Conservation (phyloP, 768 basidiomycete genomes). For the Leccinum incarnatum region DNA sequence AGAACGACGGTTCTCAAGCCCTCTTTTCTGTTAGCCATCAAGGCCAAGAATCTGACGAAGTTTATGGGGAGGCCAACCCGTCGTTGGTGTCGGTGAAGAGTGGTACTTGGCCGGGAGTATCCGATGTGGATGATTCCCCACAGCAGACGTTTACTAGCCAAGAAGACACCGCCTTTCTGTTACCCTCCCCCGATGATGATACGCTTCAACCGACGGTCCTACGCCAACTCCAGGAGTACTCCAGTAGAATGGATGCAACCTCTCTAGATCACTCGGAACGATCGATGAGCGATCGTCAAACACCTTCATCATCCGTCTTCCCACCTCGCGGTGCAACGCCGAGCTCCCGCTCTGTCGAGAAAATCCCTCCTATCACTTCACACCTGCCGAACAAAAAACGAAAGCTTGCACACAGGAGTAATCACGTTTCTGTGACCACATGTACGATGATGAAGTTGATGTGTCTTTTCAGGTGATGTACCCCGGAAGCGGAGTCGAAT, state of each 20-base stretch:
- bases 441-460: slow-evolving; percentile 7
- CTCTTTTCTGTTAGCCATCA: neutral
- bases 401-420: slow-evolving; percentile 7
- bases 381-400: slow-evolving; percentile 8
- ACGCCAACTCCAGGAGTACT: slow-evolving; percentile 19
- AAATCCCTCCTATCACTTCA: neutral
- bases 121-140: neutral
- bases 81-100: neutral
- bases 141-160: neutral
- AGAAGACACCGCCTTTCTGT: slow-evolving; percentile 12
- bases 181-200: slow-evolving; percentile 2
- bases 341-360: neutral
- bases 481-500: slow-evolving; percentile 25
- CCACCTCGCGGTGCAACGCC: neutral
- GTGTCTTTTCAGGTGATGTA: slow-evolving; percentile 10
- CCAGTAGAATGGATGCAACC: slow-evolving; percentile 3
- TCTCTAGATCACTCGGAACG: neutral
- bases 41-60: slow-evolving; percentile 9
- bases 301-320: neutral
- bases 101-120: neutral
- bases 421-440: neutral
- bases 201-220: slow-evolving; percentile 6
- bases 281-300: slow-evolving; percentile 1
- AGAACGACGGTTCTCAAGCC: slow-evolving; percentile 9
- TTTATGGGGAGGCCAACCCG: slow-evolving; percentile 24